These are phyloP conservation scores for Prunus armeniaca DNA, from an alignment of 306 rosid species.

Conservation along the genomic window DNA sequence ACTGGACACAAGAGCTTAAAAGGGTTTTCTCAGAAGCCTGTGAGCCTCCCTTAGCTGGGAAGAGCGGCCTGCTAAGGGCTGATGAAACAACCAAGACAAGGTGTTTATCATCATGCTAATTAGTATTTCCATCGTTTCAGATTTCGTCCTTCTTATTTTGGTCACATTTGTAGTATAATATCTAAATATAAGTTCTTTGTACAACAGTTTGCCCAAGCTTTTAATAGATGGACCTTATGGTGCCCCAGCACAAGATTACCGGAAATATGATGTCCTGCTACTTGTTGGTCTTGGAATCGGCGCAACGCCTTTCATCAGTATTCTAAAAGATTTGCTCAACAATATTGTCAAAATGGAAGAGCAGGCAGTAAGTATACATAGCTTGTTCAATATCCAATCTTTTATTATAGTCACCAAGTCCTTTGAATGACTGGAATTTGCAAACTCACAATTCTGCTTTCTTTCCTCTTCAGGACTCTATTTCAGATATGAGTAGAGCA, in stretches of 20 bases:
- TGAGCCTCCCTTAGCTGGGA: conserved; percentile 90
- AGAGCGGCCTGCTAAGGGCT: conserved; percentile 95
- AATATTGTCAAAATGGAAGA: conserved; percentile 93
- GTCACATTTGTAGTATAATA: background rate
- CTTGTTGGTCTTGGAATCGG: conserved; percentile 99
- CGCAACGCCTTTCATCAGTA: conserved; percentile 98
- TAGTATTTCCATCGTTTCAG: conserved; percentile 6
- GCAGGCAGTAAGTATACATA: conserved; percentile 84
- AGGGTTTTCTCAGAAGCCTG: conserved; percentile 90
- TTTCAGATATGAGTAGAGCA: conserved; percentile 56
- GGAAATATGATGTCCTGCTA: conserved; percentile 83
- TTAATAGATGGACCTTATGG: conserved; percentile 97
- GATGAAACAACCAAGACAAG: conserved; percentile 94
- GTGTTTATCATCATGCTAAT: conserved; percentile 31
- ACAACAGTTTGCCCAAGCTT: conserved; percentile 82
- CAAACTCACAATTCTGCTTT: background rate
- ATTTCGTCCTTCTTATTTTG: conserved; percentile 2
- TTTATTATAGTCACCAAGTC: background rate
- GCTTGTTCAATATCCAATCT: conserved; percentile 1
- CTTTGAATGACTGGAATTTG: background rate
- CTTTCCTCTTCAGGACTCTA: conserved; percentile 53
- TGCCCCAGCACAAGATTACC: conserved; percentile 94
- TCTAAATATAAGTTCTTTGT: conserved; percentile 6
- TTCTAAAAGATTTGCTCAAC: conserved; percentile 88
- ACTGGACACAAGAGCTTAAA: conserved; percentile 97